phyloP scores from a whole-genome alignment of 257 asterid species.

The Lycium ferocissimum region DNA sequence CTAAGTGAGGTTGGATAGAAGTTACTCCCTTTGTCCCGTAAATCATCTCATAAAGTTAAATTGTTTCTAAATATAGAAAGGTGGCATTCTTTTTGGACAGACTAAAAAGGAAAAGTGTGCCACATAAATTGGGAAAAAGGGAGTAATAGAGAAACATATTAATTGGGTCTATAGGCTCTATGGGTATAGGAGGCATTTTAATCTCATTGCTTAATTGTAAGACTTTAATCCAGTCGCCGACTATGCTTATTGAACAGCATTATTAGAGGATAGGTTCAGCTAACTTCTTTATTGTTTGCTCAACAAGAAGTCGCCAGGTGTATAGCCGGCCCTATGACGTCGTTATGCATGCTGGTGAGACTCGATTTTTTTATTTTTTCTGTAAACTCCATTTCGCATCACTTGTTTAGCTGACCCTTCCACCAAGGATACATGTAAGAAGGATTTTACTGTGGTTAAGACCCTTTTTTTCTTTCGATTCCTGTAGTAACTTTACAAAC shows the following conservation, averaged over 20 bases:
- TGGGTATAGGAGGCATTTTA: background rate
- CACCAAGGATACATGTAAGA: background rate
- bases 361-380: background rate
- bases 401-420: background rate
- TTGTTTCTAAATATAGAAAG: too few species aligned
- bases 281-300: background rate
- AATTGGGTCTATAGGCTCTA: background rate
- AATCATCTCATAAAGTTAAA: too few species aligned
- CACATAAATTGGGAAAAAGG: too few species aligned
- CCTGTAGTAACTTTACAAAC: background rate
- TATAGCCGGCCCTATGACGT: background rate
- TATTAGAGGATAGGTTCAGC: background rate
- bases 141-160: background rate
- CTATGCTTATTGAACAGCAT: background rate
- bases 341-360: background rate
- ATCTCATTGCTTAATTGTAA: background rate
- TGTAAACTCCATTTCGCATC: background rate
- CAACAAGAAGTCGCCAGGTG: background rate
- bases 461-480: background rate
- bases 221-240: background rate
- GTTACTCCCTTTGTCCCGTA: background rate
- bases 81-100: too few species aligned
- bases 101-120: too few species aligned
- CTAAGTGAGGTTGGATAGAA: background rate
- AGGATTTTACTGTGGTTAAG: background rate